These are phyloP conservation scores for Saururus chinensis DNA, from an alignment of 164 flowering plant species.

Conservation along the genomic window DNA sequence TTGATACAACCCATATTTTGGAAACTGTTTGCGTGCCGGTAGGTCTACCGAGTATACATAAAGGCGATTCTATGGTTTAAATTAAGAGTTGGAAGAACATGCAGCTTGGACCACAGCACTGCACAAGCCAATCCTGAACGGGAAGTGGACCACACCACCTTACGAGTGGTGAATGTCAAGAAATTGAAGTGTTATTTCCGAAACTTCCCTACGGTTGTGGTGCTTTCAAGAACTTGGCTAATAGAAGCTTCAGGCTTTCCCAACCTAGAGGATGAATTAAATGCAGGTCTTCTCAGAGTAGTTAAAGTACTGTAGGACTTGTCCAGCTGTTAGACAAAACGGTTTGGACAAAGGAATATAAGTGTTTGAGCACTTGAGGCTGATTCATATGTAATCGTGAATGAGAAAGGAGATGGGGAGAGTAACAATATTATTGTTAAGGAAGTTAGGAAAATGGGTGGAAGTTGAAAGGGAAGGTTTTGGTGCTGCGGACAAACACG, in stretches of 20 bases:
- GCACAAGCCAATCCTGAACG: too few species aligned
- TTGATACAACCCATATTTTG: too few species aligned
- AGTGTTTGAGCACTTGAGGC: not conserved
- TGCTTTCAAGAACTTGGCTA: not conserved
- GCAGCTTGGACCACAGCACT: too few species aligned
- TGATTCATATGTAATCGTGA: not conserved
- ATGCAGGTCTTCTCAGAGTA: not conserved
- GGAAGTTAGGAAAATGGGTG: slow-evolving; percentile 21
- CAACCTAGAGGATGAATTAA: not conserved
- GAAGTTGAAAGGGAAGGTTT: slow-evolving; percentile 14
- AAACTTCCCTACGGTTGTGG: not conserved
- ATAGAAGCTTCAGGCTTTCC: not conserved
- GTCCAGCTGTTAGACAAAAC: slow-evolving; percentile 3
- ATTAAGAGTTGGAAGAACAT: too few species aligned
- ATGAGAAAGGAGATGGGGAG: slow-evolving; percentile 3
- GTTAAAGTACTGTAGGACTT: not conserved
- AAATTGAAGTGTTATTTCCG: not conserved
- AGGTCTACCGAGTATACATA: too few species aligned
- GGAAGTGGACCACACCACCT: too few species aligned
- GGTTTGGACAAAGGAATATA: not conserved
- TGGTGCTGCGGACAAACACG: slow-evolving; percentile 19
- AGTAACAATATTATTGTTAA: slow-evolving; percentile 14
- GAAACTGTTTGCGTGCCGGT: too few species aligned
- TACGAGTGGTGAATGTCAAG: not conserved
- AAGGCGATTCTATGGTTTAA: too few species aligned